Evolutionary conservation across 2,329 filamentous ascomycete species (phyloP).

Genomic region (Ophiostoma perfectum): DNA sequence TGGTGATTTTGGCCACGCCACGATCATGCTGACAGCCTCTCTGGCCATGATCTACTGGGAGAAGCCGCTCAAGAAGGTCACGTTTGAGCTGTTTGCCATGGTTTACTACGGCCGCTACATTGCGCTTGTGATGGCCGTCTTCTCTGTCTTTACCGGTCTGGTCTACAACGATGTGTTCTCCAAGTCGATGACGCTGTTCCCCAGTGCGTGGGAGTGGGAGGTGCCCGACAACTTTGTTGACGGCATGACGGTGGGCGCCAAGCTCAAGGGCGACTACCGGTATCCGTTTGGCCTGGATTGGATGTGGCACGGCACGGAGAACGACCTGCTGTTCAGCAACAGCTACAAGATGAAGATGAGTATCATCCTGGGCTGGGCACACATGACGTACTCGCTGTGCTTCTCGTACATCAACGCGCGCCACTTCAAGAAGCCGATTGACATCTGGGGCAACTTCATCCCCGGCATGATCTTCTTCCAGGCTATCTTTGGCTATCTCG

Average conservation of each 20-base stretch:
- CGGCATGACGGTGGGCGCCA: constrained; percentile 56
- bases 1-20: constrained; percentile 90
- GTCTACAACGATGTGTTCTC: constrained; percentile 99
- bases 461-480: constrained; percentile 99
- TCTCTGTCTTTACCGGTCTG: constrained; percentile 93
- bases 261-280: constrained; percentile 66
- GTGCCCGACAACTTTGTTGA: constrained; percentile 62
- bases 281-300: constrained; percentile 96
- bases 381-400: constrained; percentile 98
- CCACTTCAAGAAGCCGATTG: constrained; percentile 90
- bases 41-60: constrained; percentile 96
- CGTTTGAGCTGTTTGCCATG: constrained; percentile 94
- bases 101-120: constrained; percentile 99
- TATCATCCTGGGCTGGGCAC: constrained; percentile 92
- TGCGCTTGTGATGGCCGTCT: constrained; percentile 94
- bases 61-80: constrained; percentile 84
- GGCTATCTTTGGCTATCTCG: constrained; percentile 94
- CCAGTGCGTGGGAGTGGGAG: constrained; percentile 80
- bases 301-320: constrained; percentile 95
- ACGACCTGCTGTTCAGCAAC: constrained; percentile 92
- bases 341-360: constrained; percentile 99
- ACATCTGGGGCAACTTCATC: constrained; percentile 95
- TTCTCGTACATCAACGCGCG: constrained; percentile 88
- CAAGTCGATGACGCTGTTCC: constrained; percentile 81
- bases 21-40: constrained; percentile 80